These are phyloP conservation scores for Neonectria neomacrospora DNA, from an alignment of 2,329 filamentous ascomycete genomes.

Conservation along the genomic window DNA sequence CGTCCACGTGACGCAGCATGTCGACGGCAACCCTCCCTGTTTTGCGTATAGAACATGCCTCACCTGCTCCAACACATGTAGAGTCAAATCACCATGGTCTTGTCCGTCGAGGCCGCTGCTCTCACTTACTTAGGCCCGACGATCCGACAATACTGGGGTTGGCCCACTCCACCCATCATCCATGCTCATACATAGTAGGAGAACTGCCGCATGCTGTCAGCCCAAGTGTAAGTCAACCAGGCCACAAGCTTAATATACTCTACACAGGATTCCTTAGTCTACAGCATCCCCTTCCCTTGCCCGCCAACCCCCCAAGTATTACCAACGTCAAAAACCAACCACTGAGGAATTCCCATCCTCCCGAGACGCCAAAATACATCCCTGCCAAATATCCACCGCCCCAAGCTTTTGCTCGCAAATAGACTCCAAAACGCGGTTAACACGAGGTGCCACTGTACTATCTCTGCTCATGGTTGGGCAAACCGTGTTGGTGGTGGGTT, in stretches of 20 bases:
- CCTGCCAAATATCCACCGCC: conserved; percentile 38
- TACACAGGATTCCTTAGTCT: conserved; percentile 33
- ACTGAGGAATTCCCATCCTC: conserved; percentile 41
- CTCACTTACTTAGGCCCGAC: conserved; percentile 13
- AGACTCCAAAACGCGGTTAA: conserved; percentile 38
- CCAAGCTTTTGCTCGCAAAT: conserved; percentile 44
- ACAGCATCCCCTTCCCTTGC: conserved; percentile 18
- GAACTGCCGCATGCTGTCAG: conserved; percentile 10
- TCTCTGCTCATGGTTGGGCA: conserved; percentile 19
- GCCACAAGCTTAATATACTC: conserved; percentile 25
- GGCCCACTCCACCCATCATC: conserved; percentile 11
- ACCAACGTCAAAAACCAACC: conserved; percentile 39
- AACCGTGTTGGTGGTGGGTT: conserved; percentile 12
- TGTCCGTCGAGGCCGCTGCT: conserved; percentile 1
- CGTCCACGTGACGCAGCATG: neutral
- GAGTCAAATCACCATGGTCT: neutral
- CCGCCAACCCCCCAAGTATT: conserved; percentile 33
- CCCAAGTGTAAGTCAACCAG: conserved; percentile 9
- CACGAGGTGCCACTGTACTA: conserved; percentile 24
- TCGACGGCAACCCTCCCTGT: neutral
- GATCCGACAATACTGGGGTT: conserved; percentile 17
- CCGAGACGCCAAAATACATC: conserved; percentile 44
- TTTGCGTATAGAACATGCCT: too few relatives aligned
- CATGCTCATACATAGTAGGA: conserved; percentile 7
- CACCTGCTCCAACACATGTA: neutral